A percentile compares a stretch with the other conserved stretches of the same genome.
Conservation (phyloP, 495 filamentous ascomycete genomes). For the Talaromyces borbonicus region DNA sequence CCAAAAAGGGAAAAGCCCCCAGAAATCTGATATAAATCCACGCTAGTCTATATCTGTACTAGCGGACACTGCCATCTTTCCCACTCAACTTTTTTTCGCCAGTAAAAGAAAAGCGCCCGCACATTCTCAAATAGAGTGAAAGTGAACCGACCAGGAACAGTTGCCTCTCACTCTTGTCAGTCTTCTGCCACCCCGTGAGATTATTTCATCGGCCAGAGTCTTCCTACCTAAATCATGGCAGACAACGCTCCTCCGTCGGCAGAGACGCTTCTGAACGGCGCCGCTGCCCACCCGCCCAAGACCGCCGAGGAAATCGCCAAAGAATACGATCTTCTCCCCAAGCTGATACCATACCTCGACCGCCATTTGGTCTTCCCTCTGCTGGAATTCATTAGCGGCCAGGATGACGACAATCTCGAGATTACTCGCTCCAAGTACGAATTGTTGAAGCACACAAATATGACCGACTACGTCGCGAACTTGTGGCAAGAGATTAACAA, state of each 20-base stretch:
- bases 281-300: conserved; percentile 32
- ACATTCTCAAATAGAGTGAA: no score
- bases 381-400: conserved; percentile 64
- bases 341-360: conserved; percentile 86
- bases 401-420: conserved; percentile 53
- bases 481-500: conserved; percentile 80
- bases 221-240: conserved; percentile 49
- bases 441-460: conserved; percentile 90
- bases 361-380: conserved; percentile 92
- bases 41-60: conserved; percentile 10
- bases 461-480: conserved; percentile 91
- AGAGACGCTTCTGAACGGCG: conserved; percentile 46
- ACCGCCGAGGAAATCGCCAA: conserved; percentile 46
- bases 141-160: no score
- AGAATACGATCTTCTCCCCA: conserved; percentile 75
- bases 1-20: background rate
- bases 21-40: background rate
- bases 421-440: conserved; percentile 78
- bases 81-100: conserved; percentile 35
- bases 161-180: no score
- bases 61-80: conserved; percentile 28
- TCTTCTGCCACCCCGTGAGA: no score
- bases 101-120: conserved; percentile 20
- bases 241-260: conserved; percentile 48
- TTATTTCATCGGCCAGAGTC: conserved; percentile 11